Evolutionary conservation across 2,329 filamentous ascomycete genomes (phyloP), one percentile per base, ranked within the genome.

Genomic region (Fusarium sp.): DNA sequence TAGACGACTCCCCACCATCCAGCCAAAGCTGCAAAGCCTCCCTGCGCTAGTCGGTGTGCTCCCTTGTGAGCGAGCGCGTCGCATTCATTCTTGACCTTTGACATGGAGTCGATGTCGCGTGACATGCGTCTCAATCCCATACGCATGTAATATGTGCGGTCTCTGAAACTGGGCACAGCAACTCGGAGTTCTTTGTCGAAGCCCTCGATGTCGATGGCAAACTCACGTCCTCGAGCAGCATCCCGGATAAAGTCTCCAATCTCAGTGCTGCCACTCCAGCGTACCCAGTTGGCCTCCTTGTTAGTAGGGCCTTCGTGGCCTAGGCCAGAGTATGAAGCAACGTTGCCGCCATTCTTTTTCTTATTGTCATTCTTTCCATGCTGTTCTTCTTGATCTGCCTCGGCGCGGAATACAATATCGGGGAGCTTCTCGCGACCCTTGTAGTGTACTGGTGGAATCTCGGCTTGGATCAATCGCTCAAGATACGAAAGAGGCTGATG

Each of bases 201-300:
- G 0, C 91, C 91, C 72, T 96, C 90, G 53, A 97, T 91, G 49
- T 90, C 86, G 39, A 97, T 88, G 4, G 90, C 87, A 72, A 97
- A 97, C 72, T 96, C 92, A 51, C 91, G 87, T 0, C 91, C 91
- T 4, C 91, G 83, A 1, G 93, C 91, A 0, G 93, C 93, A 73
- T 97, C 93, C 8, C 92, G 88, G 65, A 97, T 95, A 72, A 97
- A 97, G 77, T 97, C 93, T 9, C 93, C 93, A 29, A 97, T 90
- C 74, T 97, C 93, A 1, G 93, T 97, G 28, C 89, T 91, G 38
- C 88, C 87, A 40, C 90, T 93, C 93, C 93, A 97, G 28, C 92
- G 88, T 3, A 97, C 91, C 79, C 94, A 95, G 25, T 73, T 73
- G 3, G 74, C 78, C 34, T 84, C 78, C 6, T 76, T 72, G 5